A percentile compares a stretch with the other conserved stretches of the same genome.
Conservation (phyloP, 2,329 filamentous ascomycete genomes). For the Penicillium sp. region DNA sequence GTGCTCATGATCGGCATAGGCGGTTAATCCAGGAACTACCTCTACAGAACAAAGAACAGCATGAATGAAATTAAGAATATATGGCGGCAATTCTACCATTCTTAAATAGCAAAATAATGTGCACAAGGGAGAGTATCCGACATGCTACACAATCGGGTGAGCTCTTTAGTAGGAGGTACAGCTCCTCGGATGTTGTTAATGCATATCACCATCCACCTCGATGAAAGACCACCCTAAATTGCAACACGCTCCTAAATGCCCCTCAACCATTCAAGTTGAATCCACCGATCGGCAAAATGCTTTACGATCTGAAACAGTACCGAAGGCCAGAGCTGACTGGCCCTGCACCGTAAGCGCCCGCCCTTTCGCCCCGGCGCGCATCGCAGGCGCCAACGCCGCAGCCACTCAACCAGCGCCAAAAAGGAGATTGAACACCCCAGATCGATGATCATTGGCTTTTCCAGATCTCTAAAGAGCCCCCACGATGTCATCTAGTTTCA, state of each 20-base stretch:
- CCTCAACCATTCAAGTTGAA: neutral
- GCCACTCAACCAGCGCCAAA: constrained; percentile 18
- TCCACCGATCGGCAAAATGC: neutral
- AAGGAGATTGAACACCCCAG: constrained; percentile 15
- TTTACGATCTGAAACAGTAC: constrained; percentile 21
- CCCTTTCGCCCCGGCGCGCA: constrained; percentile 30
- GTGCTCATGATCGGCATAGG: neutral
- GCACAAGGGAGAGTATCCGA: neutral
- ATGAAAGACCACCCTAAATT: neutral
- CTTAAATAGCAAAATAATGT: neutral
- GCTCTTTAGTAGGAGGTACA: no score
- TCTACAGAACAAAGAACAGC: neutral
- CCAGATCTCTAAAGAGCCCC: neutral
- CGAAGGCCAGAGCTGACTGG: neutral
- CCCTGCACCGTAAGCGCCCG: constrained; percentile 29
- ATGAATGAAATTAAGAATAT: neutral
- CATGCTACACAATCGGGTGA: neutral
- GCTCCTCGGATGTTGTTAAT: no score
- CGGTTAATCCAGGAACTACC: neutral
- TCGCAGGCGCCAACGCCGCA: constrained; percentile 20
- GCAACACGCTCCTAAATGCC: neutral
- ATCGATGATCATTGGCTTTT: constrained; percentile 18
- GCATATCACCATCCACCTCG: neutral
- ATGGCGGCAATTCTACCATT: neutral
- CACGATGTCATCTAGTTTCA: constrained; percentile 36